Base-by-base conservation (phyloP, 495 filamentous ascomycete species). In the Paragyromitra xinjiangensis region DNA sequence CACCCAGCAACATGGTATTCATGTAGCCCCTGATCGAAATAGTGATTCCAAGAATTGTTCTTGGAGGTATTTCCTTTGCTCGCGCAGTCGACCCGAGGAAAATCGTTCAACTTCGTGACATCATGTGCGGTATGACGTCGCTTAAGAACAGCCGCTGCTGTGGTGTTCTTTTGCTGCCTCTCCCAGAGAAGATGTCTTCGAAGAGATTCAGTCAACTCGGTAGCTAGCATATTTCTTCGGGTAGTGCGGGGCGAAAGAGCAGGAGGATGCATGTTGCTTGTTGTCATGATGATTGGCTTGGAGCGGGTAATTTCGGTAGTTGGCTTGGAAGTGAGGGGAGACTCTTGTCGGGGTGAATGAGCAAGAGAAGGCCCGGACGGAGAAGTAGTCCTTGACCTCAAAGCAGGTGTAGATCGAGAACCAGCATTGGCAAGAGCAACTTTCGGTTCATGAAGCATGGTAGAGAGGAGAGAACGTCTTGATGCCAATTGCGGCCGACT, bases 151-250 rank as follows among this genome's bases (percentile, higher is more conserved):
- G 95, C 94, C 73, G 92, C 92, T 69, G 92, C 91, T 3, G 94
- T 97, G 40, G 92, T 91, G 71, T 92, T 93, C 88, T 95, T 97
- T 86, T 94, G 92, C 80, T 94, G 92, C 29, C 93, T 91, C 80
- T 95, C 92, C 91, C 91, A 94, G 14, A 95, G 85, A n/a, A 95
- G 86, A 72, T 94, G 90, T 77, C 90, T 89, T 22, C 92, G 88
- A 16, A 95, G 86, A 39, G 92, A 94, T 79, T 93, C 91, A 3
- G 92, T 93, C 76, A 99, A 86, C 84, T 99, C 95, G 29, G 93
- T 94, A 44, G 93, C 91, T 69, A 99, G 89, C 95, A 99, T 99
- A 84, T 99, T 97, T 56, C 95, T 89, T 58, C 96, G 90, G 0
- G 96, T 99, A 0, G 96, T 97, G 71, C 93, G 89, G 0, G 95